Conservation (phyloP, 2,329 filamentous ascomycete species). For the Colletotrichum lentis region DNA sequence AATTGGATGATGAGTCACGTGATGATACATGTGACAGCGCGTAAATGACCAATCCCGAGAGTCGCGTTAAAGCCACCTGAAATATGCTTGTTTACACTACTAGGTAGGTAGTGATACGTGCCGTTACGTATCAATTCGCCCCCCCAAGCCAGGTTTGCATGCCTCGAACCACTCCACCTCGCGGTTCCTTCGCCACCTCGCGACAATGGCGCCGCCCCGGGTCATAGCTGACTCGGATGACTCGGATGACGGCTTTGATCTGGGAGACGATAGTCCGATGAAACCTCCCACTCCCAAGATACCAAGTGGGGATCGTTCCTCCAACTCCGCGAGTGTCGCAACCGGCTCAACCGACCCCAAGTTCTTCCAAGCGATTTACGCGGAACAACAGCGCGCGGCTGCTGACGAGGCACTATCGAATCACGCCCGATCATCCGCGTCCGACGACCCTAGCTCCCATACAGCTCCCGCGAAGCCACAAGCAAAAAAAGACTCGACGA, state of each 20-base stretch:
- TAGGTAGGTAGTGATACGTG: not conserved
- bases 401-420: not conserved
- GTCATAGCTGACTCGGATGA: constrained; percentile 40
- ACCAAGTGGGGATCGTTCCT: constrained; percentile 37
- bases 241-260: constrained; percentile 31
- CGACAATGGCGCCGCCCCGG: constrained; percentile 32
- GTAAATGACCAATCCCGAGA: not conserved
- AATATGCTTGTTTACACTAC: not conserved
- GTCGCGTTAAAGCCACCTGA: not conserved
- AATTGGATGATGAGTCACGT: not conserved
- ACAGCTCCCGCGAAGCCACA: not conserved
- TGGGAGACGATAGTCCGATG: constrained; percentile 12
- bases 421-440: not conserved
- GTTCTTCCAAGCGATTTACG: constrained; percentile 58
- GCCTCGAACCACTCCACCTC: not conserved
- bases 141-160: constrained; percentile 8
- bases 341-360: constrained; percentile 57
- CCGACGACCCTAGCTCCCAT: not conserved
- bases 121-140: constrained; percentile 19
- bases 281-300: constrained; percentile 27
- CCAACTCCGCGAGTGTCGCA: constrained; percentile 42
- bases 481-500: constrained; percentile 8
- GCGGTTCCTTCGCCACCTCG: constrained; percentile 20
- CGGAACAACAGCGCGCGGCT: constrained; percentile 53
- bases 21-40: constrained; percentile 1